These are phyloP conservation scores for Trichoderma afroharzianum DNA, from an alignment of 2,329 filamentous ascomycete genomes.

Conservation along the genomic window DNA sequence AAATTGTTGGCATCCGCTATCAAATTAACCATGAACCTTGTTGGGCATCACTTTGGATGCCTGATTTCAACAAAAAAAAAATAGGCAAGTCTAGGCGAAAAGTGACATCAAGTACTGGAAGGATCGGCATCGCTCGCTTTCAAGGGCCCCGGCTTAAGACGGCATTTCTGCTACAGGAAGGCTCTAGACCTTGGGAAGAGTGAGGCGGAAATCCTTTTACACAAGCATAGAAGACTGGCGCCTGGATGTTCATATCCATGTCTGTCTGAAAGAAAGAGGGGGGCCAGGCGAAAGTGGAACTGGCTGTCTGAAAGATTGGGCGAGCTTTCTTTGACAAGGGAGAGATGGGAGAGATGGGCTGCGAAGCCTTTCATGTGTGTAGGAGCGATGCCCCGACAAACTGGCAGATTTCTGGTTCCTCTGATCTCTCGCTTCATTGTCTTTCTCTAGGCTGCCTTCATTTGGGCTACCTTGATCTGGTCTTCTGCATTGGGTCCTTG, in stretches of 20 bases:
- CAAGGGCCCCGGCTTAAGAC: background rate
- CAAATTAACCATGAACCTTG: background rate
- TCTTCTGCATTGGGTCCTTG: background rate
- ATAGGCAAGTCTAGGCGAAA: background rate
- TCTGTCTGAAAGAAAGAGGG: background rate
- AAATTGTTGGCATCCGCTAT: no score
- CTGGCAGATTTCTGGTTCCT: background rate
- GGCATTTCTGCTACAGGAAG: background rate
- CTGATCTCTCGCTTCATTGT: background rate
- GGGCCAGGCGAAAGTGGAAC: background rate
- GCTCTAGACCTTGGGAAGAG: background rate
- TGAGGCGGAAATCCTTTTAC: background rate
- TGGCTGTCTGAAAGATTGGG: background rate
- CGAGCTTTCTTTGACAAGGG: background rate
- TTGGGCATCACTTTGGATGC: background rate
- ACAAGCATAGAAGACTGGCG: background rate
- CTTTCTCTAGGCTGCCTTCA: background rate
- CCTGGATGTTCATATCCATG: background rate
- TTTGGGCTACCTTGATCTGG: background rate
- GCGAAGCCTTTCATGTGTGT: background rate
- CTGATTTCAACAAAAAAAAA: background rate
- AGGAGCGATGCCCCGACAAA: background rate
- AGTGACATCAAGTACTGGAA: background rate
- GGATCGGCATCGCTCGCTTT: background rate
- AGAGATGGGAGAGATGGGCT: background rate